Percentiles rank a stretch among this genome's conserved stretches.
Evolutionary conservation across 1,284 basidiomycete genomes (phyloP).

Genomic region (Flammula alnicola): DNA sequence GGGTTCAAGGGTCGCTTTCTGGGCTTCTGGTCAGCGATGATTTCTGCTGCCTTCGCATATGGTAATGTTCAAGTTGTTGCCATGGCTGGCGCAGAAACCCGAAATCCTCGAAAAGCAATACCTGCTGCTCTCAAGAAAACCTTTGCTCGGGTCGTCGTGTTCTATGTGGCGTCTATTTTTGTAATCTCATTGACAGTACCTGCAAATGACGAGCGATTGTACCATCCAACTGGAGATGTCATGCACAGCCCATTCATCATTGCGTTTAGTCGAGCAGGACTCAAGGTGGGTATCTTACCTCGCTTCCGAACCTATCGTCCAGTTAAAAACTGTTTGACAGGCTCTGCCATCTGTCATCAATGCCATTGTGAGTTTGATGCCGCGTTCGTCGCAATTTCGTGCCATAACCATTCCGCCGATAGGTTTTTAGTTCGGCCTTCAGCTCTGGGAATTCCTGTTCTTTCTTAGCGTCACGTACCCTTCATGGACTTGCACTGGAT

Average conservation of each 20-base stretch:
- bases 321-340: conserved; percentile 13
- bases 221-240: conserved; percentile 22
- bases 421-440: conserved; percentile 34
- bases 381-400: background rate
- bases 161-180: conserved; percentile 33
- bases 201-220: conserved; percentile 30
- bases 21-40: conserved; percentile 35
- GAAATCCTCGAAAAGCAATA: conserved; percentile 31
- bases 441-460: conserved; percentile 36
- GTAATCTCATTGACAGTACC: conserved; percentile 33
- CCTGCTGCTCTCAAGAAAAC: conserved; percentile 32
- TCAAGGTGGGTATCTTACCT: conserved; percentile 22
- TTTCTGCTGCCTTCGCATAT: conserved; percentile 35
- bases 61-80: conserved; percentile 35
- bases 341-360: conserved; percentile 32
- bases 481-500: conserved; percentile 33
- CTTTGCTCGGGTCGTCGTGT: conserved; percentile 29
- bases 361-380: conserved; percentile 24
- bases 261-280: conserved; percentile 28
- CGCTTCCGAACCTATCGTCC: background rate
- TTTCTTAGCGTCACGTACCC: conserved; percentile 34
- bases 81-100: conserved; percentile 33
- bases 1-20: conserved; percentile 27
- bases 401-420: background rate
- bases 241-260: conserved; percentile 34